Percentiles rank a stretch among this genome's conserved stretches.
Evolutionary conservation across 2,329 filamentous ascomycete species (phyloP).

Genomic region (Stenocarpella maydis): DNA sequence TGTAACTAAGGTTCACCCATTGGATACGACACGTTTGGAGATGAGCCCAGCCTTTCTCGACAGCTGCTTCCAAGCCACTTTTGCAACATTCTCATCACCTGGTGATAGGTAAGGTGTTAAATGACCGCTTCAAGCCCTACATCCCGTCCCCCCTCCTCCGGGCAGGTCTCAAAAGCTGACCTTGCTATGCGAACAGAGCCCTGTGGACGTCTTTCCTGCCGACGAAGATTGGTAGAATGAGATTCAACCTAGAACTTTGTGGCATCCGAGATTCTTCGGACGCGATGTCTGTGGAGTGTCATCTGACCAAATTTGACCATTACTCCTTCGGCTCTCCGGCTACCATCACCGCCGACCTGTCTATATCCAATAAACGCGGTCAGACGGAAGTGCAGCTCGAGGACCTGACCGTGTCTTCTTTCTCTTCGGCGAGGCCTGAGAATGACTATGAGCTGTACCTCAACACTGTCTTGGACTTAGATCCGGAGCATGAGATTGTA

Average conservation of each 20-base stretch:
- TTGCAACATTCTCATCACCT: slow-evolving; percentile 50
- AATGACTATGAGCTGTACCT: slow-evolving; percentile 48
- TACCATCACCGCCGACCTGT: slow-evolving; percentile 48
- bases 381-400: slow-evolving; percentile 46
- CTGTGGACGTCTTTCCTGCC: slow-evolving; percentile 55
- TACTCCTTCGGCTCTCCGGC: slow-evolving; percentile 39
- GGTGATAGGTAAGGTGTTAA: slow-evolving; percentile 46
- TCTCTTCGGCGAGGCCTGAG: slow-evolving; percentile 42
- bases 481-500: slow-evolving; percentile 51
- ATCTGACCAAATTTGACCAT: slow-evolving; percentile 42
- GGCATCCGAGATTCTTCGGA: slow-evolving; percentile 30
- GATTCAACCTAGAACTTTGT: slow-evolving; percentile 48
- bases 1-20: slow-evolving; percentile 43
- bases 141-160: too few relatives aligned
- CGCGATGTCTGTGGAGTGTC: slow-evolving; percentile 43
- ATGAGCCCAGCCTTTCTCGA: slow-evolving; percentile 53
- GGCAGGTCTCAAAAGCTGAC: neutral
- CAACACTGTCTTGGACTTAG: slow-evolving; percentile 47
- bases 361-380: slow-evolving; percentile 44
- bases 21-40: slow-evolving; percentile 47
- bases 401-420: slow-evolving; percentile 45
- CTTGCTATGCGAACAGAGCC: slow-evolving; percentile 38
- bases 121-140: neutral
- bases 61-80: slow-evolving; percentile 52
- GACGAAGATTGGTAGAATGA: slow-evolving; percentile 44